Base-by-base conservation (phyloP, 257 asterid species). In the Fraxinus pennsylvanica region DNA sequence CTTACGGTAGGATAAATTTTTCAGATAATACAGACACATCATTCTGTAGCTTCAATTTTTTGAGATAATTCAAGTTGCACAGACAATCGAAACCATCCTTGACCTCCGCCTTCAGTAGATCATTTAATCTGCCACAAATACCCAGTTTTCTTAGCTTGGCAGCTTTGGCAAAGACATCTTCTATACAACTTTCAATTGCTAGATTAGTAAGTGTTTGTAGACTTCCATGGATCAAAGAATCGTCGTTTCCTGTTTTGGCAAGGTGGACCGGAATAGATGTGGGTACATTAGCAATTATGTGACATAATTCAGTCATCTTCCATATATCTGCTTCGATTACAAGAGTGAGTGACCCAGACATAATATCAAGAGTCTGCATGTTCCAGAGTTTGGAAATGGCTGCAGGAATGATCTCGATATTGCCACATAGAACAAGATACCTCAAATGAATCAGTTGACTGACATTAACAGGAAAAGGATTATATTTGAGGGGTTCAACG, bases 11-110 rank as follows among this genome's bases (percentile, higher is more conserved):
- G 35, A 38, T 14, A 0, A 0, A 2, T 14, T 2, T 32, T 32
- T 32, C 35, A 32, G 35, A 32, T 32, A 32, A 32, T 32, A 1
- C 35, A 32, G 35, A 17, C 5, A 57, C 14, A 39, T 74, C 87
- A 22, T 88, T 66, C 29, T 70, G 43, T 2, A 90, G 84, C 81
- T 88, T 90, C 84, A 90, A 38, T 54, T 87, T 84, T 36, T 83
- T 82, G 0, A 88, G 86, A 0, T 6, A 8, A 0, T 1, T n/a
- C 50, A 85, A 71, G 1, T 33, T 69, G 0, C 35, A 22, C 21
- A 88, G 66, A 47, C 33, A 68, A 25, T 78, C 80, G 2, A 82
- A 78, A 9, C 52, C 65, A 74, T 32, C 41, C 10, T 14, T 32
- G 14, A 25, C 1, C 0, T 63, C 35, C 2, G 2, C 35, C 35